Base-by-base conservation (phyloP, 2,329 filamentous ascomycete genomes). In the Sphaerulina vaccinii region DNA sequence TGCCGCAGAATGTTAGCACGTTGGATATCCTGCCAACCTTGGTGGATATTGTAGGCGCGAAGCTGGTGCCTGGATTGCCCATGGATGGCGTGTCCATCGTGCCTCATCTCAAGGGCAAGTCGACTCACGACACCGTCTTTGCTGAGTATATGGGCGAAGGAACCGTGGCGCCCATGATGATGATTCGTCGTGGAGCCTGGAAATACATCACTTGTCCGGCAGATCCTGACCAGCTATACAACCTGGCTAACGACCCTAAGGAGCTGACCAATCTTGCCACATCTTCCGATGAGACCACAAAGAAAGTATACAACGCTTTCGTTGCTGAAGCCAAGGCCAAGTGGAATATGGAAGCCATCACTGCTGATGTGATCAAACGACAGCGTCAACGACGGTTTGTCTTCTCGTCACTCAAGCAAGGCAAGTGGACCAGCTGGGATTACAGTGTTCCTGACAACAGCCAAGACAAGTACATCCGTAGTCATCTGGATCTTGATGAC, bases 91-190 rank as follows among this genome's bases (percentile, higher is more conserved):
- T 83, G 24, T 93, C 88, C 35, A 78, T 96, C 61, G 73, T 91
- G 55, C 88, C 88, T n/a, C 86, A 92, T 65, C 78, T 95, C 27
- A 75, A 85, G 62, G 83, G 82, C 44, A 71, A 81, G n/a, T 64
- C 77, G 65, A 84, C 82, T 35, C 85, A 86, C 55, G 90, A 96
- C 69, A 93, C 88, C 9, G 90, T 93, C n/a, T 87, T 92, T 63
- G 90, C 90, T 55, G 91, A 96, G 74, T 96, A 96, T 74, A 95
- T 92, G 66, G 91, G 90, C 43, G 91, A 96, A 72, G 91, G 91
- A 41, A 96, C 91, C 1, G 79, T 95, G 50, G 85, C 87, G 3
- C 91, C 91, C 1, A 81, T 95, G 51, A 89, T 95, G 79, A 96
- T 96, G 91, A 96, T 96, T 66, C 85, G 88, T 52, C 85, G 90